These are phyloP conservation scores for Verruconis gallopava DNA, from an alignment of 2,329 filamentous ascomycete species.

Conservation along the genomic window DNA sequence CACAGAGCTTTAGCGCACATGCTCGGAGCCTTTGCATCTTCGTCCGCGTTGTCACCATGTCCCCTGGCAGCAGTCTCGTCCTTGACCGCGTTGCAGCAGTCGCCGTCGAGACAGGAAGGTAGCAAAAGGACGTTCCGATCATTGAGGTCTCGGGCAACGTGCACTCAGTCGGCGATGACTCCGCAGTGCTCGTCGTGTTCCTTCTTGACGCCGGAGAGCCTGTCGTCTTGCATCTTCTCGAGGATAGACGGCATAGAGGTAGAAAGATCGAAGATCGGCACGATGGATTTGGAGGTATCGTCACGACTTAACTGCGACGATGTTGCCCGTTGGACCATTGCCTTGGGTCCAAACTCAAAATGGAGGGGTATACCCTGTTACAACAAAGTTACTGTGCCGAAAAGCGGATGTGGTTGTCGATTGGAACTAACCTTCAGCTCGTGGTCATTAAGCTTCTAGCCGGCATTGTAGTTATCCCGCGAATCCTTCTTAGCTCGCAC, in stretches of 20 bases:
- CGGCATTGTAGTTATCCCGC: constrained; percentile 70
- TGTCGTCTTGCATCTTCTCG: constrained; percentile 77
- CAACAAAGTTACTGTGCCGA: too few species aligned
- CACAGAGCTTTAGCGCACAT: constrained; percentile 65
- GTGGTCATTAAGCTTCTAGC: constrained; percentile 99
- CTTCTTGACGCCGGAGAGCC: constrained; percentile 63
- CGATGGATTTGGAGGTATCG: constrained; percentile 65
- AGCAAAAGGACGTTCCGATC: constrained; percentile 86
- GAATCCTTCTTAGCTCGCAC: constrained; percentile 71
- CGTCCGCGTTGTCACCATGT: constrained; percentile 50
- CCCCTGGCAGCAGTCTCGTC: constrained; percentile 79
- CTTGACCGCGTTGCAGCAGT: constrained; percentile 93
- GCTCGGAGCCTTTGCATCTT: constrained; percentile 60
- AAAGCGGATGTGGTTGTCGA: too few species aligned
- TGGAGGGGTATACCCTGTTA: constrained; percentile 88
- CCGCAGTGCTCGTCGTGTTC: constrained; percentile 71
- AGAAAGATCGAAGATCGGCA: constrained; percentile 60
- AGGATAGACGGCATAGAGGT: constrained; percentile 68
- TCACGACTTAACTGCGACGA: constrained; percentile 82
- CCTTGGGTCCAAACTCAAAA: constrained; percentile 91
- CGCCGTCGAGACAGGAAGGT: constrained; percentile 70
- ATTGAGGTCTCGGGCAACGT: constrained; percentile 83
- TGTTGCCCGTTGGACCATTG: constrained; percentile 71
- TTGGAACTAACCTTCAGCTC: too few species aligned
- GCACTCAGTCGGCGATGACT: constrained; percentile 71